Percentiles rank a stretch among this genome's conserved stretches.
These are phyloP conservation scores for Pseudocercospora fijiensis DNA, from an alignment of 2,329 filamentous ascomycete species.

Conservation along the genomic window DNA sequence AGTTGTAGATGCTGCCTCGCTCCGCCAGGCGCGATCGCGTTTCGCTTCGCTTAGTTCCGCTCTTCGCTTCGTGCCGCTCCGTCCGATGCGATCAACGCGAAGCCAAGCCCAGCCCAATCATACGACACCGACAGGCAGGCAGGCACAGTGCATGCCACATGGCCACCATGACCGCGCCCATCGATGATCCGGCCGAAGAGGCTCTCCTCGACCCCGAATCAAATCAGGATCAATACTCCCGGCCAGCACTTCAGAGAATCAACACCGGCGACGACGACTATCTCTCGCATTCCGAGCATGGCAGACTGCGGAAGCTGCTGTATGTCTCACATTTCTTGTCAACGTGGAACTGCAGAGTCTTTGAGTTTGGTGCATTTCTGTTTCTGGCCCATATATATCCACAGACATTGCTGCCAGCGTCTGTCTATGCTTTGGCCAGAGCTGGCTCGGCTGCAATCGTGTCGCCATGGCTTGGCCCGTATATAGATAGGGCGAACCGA, in stretches of 20 bases:
- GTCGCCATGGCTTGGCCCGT: constrained; percentile 58
- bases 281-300: constrained; percentile 7
- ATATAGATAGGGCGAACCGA: constrained; percentile 56
- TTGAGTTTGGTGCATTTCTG: constrained; percentile 53
- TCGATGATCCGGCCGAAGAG: neutral
- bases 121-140: neutral
- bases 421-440: constrained; percentile 66
- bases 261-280: neutral
- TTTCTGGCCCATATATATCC: constrained; percentile 50
- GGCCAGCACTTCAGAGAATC: neutral
- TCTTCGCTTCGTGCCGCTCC: neutral
- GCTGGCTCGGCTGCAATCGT: constrained; percentile 58
- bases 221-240: neutral
- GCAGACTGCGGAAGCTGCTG: constrained; percentile 29
- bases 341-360: constrained; percentile 51
- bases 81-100: neutral
- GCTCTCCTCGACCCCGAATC: neutral
- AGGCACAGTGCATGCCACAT: neutral
- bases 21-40: neutral
- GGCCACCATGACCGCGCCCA: neutral
- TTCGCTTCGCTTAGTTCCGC: neutral
- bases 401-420: constrained; percentile 63
- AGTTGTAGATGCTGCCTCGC: neutral
- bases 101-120: neutral
- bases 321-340: constrained; percentile 51